Conservation (phyloP, 2,329 filamentous ascomycete genomes). For the Aureobasidium sp. region DNA sequence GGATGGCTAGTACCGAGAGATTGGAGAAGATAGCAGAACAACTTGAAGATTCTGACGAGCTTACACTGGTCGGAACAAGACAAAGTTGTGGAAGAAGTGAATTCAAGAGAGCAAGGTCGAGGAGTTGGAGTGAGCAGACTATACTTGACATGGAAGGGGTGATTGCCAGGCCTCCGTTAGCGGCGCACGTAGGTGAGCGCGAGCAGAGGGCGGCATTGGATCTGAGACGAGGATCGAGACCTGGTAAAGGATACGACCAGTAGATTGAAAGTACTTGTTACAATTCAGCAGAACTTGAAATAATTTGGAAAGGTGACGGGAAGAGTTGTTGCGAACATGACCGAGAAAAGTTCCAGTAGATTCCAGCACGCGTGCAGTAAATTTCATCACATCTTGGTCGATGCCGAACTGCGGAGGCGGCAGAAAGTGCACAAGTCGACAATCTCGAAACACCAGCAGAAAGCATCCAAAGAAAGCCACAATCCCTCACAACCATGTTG, state of each 20-base stretch:
- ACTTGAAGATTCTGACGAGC: slow-evolving; percentile 3
- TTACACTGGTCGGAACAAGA: neutral
- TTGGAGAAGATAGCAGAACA: neutral
- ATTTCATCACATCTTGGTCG: neutral
- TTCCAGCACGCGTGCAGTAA: neutral
- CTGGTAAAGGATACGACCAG: neutral
- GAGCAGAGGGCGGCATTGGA: neutral
- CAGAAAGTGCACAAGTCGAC: slow-evolving; percentile 3
- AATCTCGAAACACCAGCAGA: neutral
- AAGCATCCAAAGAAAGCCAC: neutral
- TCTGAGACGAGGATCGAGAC: neutral
- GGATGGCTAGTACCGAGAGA: neutral
- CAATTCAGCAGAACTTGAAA: no score
- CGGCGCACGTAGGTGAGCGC: neutral
- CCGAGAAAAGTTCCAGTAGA: no score
- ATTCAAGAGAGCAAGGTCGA: neutral
- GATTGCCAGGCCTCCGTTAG: neutral
- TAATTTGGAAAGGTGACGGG: no score
- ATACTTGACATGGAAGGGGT: slow-evolving; percentile 3
- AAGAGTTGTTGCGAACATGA: neutral
- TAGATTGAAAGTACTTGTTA: no score
- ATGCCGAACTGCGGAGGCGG: neutral
- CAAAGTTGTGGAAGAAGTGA: neutral
- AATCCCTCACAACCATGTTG: slow-evolving; percentile 14
- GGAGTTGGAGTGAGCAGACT: slow-evolving; percentile 9